These are phyloP conservation scores for Laguncularia racemosa DNA, from an alignment of 345 rosid species.

Conservation along the genomic window DNA sequence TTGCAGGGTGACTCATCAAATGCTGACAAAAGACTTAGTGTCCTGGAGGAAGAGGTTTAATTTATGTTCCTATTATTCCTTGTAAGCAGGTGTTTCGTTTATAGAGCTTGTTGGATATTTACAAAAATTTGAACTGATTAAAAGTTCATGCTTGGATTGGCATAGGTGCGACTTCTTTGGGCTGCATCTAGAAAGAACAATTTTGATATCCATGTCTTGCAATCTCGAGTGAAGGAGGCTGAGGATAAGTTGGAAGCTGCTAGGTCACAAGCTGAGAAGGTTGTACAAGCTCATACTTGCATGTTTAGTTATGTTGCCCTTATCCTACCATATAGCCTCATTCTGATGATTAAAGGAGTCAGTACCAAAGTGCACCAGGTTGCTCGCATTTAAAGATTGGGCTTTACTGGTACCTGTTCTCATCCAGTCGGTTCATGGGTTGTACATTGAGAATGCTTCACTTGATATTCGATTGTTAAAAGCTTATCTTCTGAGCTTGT, in stretches of 20 bases:
- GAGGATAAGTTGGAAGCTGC: conserved; percentile 31
- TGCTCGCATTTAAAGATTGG: too few relatives aligned
- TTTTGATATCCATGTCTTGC: conserved; percentile 61
- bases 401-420: too few relatives aligned
- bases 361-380: too few relatives aligned
- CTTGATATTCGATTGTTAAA: too few relatives aligned
- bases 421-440: too few relatives aligned
- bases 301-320: not conserved
- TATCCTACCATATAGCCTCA: not conserved
- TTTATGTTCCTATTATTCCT: conserved; percentile 7
- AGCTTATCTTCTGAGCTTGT: too few relatives aligned
- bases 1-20: conserved; percentile 36
- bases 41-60: conserved; percentile 61
- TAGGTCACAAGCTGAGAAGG: conserved; percentile 48
- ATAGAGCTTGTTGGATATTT: not conserved
- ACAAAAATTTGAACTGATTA: conserved; percentile 22
- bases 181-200: conserved; percentile 61
- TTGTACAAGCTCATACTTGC: conserved; percentile 7
- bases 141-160: conserved; percentile 24
- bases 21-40: conserved; percentile 29
- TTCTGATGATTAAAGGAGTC: not conserved
- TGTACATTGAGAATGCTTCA: too few relatives aligned
- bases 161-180: conserved; percentile 64
- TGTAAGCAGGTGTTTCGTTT: not conserved
- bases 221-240: conserved; percentile 45